Percentiles rank a stretch among this genome's conserved stretches.
phyloP scores from a whole-genome alignment of 176 grass and related monocot genomes.

The Aechmea fasciata region DNA sequence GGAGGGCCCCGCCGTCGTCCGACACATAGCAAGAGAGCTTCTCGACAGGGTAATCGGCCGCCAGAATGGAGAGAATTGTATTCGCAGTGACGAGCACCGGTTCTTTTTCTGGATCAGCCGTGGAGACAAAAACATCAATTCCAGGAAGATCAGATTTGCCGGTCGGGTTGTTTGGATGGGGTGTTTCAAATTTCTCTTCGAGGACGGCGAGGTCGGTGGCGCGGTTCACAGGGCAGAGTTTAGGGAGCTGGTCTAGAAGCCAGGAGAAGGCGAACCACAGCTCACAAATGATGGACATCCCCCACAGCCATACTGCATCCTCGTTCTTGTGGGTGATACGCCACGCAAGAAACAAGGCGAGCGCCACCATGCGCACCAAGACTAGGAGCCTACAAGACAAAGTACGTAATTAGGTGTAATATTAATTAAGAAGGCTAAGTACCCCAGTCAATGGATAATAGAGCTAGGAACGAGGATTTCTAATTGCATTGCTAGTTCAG shows the following conservation, averaged over 20 bases:
- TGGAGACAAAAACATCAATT: constrained; percentile 46
- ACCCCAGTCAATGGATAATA: neutral
- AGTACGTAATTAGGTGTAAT: neutral
- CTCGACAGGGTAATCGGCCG: constrained; percentile 40
- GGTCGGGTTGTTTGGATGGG: constrained; percentile 25
- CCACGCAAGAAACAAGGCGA: constrained; percentile 30
- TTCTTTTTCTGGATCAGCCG: constrained; percentile 41
- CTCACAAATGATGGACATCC: constrained; percentile 39
- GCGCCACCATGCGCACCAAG: constrained; percentile 17
- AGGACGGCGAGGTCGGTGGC: constrained; percentile 29
- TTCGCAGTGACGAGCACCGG: constrained; percentile 40
- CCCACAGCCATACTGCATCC: constrained; percentile 43
- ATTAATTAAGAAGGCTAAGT: no score
- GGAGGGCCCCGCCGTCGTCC: constrained; percentile 36
- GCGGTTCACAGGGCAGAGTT: constrained; percentile 42
- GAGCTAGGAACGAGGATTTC: neutral
- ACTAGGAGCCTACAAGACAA: constrained; percentile 24
- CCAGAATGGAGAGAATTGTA: constrained; percentile 38
- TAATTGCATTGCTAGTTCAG: no score
- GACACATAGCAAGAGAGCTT: constrained; percentile 35
- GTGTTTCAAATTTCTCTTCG: constrained; percentile 33
- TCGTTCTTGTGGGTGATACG: constrained; percentile 23
- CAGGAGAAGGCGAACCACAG: constrained; percentile 50
- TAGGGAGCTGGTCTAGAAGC: constrained; percentile 40
- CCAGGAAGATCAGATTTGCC: constrained; percentile 39